These are phyloP conservation scores for Trichoderma hamatum DNA, from an alignment of 2,329 filamentous ascomycete species.

Conservation along the genomic window DNA sequence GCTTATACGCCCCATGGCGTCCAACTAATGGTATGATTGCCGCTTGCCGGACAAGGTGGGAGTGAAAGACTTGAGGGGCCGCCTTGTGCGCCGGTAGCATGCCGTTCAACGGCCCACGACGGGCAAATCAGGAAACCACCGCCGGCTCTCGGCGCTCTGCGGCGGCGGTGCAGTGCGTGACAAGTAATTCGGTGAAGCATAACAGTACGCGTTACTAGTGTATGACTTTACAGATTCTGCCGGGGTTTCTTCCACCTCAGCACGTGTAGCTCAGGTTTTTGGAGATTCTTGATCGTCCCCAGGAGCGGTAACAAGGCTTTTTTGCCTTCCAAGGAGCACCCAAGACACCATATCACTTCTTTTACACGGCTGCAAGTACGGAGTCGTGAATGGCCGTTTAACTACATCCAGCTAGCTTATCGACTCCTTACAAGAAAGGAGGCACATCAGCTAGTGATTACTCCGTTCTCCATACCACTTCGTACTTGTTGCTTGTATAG, in stretches of 20 bases:
- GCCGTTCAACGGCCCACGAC: not conserved
- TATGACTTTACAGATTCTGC: not conserved
- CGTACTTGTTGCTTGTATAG: not conserved
- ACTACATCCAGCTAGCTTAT: not conserved
- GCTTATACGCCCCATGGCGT: slow-evolving; percentile 6
- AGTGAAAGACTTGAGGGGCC: not conserved
- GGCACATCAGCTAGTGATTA: slow-evolving; percentile 6
- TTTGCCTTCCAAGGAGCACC: not conserved
- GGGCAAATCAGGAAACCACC: slow-evolving; percentile 5
- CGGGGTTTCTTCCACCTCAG: not conserved
- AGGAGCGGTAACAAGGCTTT: not conserved
- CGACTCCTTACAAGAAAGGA: not conserved
- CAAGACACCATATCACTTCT: not conserved
- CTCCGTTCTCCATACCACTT: slow-evolving; percentile 5
- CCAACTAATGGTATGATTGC: not conserved
- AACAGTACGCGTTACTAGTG: not conserved
- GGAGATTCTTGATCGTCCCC: not conserved
- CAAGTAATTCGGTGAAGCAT: not conserved
- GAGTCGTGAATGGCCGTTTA: too few species aligned
- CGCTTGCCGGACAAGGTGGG: slow-evolving; percentile 2
- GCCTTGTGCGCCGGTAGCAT: not conserved
- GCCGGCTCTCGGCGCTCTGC: slow-evolving; percentile 14
- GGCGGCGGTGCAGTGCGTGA: not conserved
- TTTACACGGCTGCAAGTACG: not conserved
- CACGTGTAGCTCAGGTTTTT: not conserved